Evolutionary conservation across 768 basidiomycete species (phyloP).

Genomic region (Mycena alexandri): DNA sequence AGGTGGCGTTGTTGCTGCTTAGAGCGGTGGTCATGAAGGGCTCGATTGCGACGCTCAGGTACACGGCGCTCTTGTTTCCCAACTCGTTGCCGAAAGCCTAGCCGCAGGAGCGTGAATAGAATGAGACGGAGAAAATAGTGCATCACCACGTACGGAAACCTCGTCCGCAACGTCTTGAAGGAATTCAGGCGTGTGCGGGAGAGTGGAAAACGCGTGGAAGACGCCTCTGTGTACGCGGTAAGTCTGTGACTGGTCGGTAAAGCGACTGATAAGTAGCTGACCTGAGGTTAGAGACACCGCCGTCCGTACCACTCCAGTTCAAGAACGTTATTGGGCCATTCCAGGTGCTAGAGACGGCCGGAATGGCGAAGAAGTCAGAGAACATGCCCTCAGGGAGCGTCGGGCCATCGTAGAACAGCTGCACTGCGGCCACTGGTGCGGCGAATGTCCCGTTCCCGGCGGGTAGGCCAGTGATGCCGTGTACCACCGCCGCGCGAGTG

Average conservation of each 20-base stretch:
- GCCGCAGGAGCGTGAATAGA: too few relatives aligned
- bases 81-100: constrained; percentile 23
- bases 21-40: constrained; percentile 26
- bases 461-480: constrained; percentile 19
- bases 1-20: constrained; percentile 4
- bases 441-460: constrained; percentile 13
- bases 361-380: constrained; percentile 28
- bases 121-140: too few relatives aligned
- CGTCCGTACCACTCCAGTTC: constrained; percentile 28
- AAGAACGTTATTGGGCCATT: constrained; percentile 27
- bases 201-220: constrained; percentile 31
- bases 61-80: constrained; percentile 19
- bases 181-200: constrained; percentile 31
- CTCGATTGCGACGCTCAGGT: constrained; percentile 32
- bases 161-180: constrained; percentile 33
- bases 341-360: constrained; percentile 18
- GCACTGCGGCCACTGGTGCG: constrained; percentile 10
- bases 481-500: constrained; percentile 19
- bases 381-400: constrained; percentile 27
- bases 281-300: constrained; percentile 24
- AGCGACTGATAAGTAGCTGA: too few relatives aligned
- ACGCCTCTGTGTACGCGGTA: constrained; percentile 11
- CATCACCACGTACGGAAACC: constrained; percentile 18
- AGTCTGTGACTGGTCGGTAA: too few relatives aligned
- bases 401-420: constrained; percentile 30